These are phyloP conservation scores for Stipa capillata DNA, from an alignment of 176 grass and related monocot species.

Conservation along the genomic window DNA sequence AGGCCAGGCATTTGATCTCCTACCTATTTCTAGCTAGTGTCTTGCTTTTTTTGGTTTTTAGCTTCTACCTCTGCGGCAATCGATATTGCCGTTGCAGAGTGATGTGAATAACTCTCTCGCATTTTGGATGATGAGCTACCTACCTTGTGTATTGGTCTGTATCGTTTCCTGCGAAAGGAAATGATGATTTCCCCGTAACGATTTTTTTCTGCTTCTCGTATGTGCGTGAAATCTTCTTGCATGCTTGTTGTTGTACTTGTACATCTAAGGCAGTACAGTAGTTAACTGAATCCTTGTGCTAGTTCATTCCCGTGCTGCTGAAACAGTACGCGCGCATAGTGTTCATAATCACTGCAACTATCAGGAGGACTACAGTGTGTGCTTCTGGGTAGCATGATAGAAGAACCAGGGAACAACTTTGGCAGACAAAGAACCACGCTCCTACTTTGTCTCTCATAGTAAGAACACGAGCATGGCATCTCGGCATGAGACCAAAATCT, in stretches of 20 bases:
- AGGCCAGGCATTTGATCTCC: constrained; percentile 44
- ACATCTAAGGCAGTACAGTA: neutral
- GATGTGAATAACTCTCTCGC: constrained; percentile 18
- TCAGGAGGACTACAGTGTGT: neutral
- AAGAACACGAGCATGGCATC: too few relatives aligned
- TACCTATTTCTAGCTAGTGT: neutral
- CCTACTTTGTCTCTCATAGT: too few relatives aligned
- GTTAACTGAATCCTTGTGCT: neutral
- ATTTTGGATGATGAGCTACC: neutral
- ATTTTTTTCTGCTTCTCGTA: neutral
- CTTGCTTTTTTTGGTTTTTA: neutral
- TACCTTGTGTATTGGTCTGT: constrained; percentile 13
- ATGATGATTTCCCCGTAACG: neutral
- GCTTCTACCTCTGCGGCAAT: neutral
- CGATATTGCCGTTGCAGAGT: constrained; percentile 10
- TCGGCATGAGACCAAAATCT: too few relatives aligned
- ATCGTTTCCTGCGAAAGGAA: neutral
- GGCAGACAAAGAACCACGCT: neutral
- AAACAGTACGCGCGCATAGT: neutral
- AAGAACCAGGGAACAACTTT: neutral
- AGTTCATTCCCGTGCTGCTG: neutral
- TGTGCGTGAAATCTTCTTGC: neutral
- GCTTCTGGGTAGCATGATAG: neutral
- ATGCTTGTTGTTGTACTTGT: neutral
- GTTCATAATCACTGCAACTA: neutral